Evolutionary conservation across 768 basidiomycete species (phyloP).

Genomic region (Collybia nuda): DNA sequence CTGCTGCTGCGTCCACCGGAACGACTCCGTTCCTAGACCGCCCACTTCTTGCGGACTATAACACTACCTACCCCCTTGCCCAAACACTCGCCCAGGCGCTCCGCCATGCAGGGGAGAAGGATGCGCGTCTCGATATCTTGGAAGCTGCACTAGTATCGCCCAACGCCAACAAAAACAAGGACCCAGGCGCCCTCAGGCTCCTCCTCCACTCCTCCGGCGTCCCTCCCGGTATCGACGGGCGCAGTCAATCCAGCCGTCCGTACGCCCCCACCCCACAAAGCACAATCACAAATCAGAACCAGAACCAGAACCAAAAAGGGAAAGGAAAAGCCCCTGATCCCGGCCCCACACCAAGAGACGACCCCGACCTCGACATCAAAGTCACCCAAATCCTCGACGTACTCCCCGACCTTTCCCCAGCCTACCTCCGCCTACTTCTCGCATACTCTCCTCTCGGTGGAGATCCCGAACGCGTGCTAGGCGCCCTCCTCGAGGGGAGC

Average conservation of each 20-base stretch:
- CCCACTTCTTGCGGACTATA: constrained; percentile 70
- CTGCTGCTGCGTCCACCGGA: constrained; percentile 26
- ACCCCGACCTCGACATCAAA: constrained; percentile 53
- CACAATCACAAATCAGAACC: not conserved
- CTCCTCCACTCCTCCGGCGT: constrained; percentile 63
- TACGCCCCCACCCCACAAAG: not conserved
- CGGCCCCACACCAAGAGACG: constrained; percentile 14
- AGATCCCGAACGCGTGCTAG: constrained; percentile 62
- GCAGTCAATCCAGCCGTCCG: constrained; percentile 24
- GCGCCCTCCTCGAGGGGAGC: constrained; percentile 74
- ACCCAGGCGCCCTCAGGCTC: constrained; percentile 61
- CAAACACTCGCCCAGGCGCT: constrained; percentile 46
- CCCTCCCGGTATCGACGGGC: constrained; percentile 35
- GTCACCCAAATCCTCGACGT: constrained; percentile 76
- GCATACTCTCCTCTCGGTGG: constrained; percentile 47
- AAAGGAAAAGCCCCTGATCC: constrained; percentile 45
- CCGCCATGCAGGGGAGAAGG: constrained; percentile 46
- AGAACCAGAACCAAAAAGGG: no score
- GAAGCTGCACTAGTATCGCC: constrained; percentile 46
- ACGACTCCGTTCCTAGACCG: constrained; percentile 60
- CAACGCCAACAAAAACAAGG: constrained; percentile 24
- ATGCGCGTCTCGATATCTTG: constrained; percentile 57
- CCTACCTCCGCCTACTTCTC: constrained; percentile 62
- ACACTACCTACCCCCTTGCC: constrained; percentile 62
- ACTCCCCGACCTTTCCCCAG: constrained; percentile 57